Base-by-base conservation (phyloP, 306 rosid species). In the Elaeagnus macrophylla region DNA sequence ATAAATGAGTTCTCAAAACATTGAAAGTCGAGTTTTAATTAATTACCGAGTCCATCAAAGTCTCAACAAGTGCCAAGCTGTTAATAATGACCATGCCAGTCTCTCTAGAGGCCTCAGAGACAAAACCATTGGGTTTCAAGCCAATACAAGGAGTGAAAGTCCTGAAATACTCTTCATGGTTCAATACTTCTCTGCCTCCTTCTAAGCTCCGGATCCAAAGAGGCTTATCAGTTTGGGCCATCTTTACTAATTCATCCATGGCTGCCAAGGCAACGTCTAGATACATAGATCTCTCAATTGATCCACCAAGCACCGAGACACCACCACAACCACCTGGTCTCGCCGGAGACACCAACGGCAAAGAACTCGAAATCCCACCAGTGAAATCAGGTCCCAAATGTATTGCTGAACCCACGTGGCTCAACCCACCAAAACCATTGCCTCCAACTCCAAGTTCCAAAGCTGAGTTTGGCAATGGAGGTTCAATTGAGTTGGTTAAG, bases 381-480 rank as follows among this genome's bases (percentile, higher is more conserved):
- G 80, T 79, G 13, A 72, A 85, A 67, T 85, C 97, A 4, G 78
- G 80, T 20, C 80, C 83, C 55, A 78, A 16, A 10, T 90, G 82
- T 59, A 90, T 69, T 32, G 95, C 54, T 5, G 86, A 45, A 6
- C 83, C 43, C 49, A 81, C 75, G 4, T 57, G 50, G 65, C 51
- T 79, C 56, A 83, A 61, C 8, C 74, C 79, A 1, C 75, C 86
- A 56, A 80, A 91, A 5, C 96, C 96, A 54, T 83, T 81, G 52
- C 65, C 74, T n/a, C 99, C 96, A 19, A 93, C 96, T 3, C 99
- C 99, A 37, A 93, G 88, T 42, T 93, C 96, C 16, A 93, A 61
- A 15, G 84, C 80, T 17, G 99, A 91, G 67, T 78, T 80, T 0
- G 99, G 89, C 46, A 91, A 65, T 16, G 81, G 81, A 43, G 79